These are phyloP conservation scores for Botryotinia calthae DNA, from an alignment of 2,329 filamentous ascomycete genomes.

Conservation along the genomic window DNA sequence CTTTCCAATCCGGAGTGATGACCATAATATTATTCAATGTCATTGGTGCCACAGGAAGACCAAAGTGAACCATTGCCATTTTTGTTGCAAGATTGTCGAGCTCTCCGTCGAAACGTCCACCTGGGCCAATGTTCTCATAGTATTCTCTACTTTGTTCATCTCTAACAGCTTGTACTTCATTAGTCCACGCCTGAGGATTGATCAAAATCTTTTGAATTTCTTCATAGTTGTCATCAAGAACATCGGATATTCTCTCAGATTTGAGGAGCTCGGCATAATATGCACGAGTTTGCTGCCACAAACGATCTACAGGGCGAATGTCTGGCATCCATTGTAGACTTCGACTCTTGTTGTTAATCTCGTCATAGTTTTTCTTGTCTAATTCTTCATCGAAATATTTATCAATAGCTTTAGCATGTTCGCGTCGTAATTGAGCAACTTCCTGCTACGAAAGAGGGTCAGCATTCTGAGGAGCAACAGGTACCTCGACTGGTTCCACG, in stretches of 20 bases:
- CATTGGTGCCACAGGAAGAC: conserved; percentile 34
- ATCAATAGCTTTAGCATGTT: conserved; percentile 18
- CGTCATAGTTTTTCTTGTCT: conserved; percentile 12
- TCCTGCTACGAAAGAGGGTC: not conserved
- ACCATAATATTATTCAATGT: conserved; percentile 32
- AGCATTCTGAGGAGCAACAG: not conserved
- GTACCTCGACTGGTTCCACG: not conserved
- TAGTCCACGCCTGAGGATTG: conserved; percentile 8
- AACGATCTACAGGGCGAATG: not conserved
- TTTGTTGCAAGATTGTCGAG: conserved; percentile 36
- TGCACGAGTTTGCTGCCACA: conserved; percentile 1
- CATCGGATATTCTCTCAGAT: not conserved
- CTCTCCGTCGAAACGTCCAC: conserved; percentile 12
- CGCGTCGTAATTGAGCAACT: conserved; percentile 2
- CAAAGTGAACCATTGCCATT: conserved; percentile 37
- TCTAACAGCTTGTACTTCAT: conserved; percentile 1
- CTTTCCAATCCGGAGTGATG: conserved; percentile 13
- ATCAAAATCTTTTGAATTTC: conserved; percentile 11
- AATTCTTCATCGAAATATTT: conserved; percentile 19
- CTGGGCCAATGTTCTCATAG: conserved; percentile 6
- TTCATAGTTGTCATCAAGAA: conserved; percentile 15
- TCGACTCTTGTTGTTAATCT: conserved; percentile 5
- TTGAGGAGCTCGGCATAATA: conserved; percentile 6
- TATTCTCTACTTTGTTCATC: conserved; percentile 13
- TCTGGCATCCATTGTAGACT: conserved; percentile 18